phyloP scores from a whole-genome alignment of 78 protist species.

The Chrysochromulina parva region DNA sequence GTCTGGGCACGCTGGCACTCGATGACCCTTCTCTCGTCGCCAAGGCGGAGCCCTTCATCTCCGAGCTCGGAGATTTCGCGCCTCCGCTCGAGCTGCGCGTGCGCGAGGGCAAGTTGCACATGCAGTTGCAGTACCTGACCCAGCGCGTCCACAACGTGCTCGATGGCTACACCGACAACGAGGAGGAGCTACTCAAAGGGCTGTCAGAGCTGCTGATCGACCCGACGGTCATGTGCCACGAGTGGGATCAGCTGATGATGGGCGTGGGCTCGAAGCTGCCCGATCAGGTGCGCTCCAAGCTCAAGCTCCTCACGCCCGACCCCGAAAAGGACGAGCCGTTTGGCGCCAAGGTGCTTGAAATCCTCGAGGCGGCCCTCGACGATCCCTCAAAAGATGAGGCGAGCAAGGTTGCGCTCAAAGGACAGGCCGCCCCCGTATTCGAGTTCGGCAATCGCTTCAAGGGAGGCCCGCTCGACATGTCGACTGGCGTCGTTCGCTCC shows the following conservation, averaged over 20 bases:
- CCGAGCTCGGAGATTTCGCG: neutral
- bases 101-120: neutral
- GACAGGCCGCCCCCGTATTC: neutral
- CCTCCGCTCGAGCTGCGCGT: neutral
- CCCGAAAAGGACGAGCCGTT: neutral
- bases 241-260: neutral
- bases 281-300: neutral
- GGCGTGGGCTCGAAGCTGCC: constrained; percentile 14
- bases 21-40: constrained; percentile 69
- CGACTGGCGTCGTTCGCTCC: neutral
- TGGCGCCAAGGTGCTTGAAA: neutral
- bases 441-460: neutral
- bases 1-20: constrained; percentile 79
- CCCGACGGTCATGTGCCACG: neutral
- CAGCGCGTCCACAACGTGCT: neutral
- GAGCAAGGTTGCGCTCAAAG: no score
- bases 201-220: neutral
- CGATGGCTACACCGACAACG: constrained; percentile 25
- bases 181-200: neutral
- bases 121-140: neutral
- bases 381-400: no score
- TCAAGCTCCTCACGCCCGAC: neutral
- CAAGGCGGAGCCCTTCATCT: neutral
- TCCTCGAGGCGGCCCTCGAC: neutral
- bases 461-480: neutral